These are phyloP conservation scores for Oehlia diaphana DNA, from an alignment of 192 early-diverging fungal species.

Conservation along the genomic window DNA sequence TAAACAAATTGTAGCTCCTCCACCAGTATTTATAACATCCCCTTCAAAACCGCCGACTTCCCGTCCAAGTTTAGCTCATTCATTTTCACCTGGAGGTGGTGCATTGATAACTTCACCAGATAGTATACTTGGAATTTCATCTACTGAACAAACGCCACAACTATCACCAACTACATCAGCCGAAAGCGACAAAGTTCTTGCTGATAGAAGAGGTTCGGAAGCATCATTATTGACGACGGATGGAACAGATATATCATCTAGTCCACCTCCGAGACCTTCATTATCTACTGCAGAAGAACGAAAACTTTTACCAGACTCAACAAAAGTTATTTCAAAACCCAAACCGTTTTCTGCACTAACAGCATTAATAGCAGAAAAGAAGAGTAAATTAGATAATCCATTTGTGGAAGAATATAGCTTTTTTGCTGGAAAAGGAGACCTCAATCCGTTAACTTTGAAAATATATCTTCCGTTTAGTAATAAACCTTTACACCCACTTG, in stretches of 20 bases:
- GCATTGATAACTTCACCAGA: conserved; percentile 29
- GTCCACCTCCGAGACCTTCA: conserved; percentile 32
- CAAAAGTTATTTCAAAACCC: conserved; percentile 30
- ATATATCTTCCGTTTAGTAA: conserved; percentile 62
- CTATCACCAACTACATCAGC: conserved; percentile 27
- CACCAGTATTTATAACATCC: conserved; percentile 47
- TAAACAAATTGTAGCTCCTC: conserved; percentile 39
- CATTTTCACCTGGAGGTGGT: conserved; percentile 9
- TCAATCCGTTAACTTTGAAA: conserved; percentile 57
- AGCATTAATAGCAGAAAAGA: conserved; percentile 61
- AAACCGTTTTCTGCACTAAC: conserved; percentile 58
- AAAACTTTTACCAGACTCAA: conserved; percentile 21
- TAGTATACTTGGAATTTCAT: conserved; percentile 22
- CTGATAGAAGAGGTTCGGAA: conserved; percentile 20
- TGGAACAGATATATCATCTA: conserved; percentile 29
- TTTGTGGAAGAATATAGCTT: conserved; percentile 68
- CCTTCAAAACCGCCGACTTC: conserved; percentile 44
- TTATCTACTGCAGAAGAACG: conserved; percentile 15
- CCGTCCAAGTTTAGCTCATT: conserved; percentile 14
- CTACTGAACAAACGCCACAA: conserved; percentile 29
- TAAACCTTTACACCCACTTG: conserved; percentile 50
- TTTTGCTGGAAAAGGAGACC: conserved; percentile 63
- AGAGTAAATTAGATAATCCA: conserved; percentile 60
- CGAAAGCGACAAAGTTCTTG: conserved; percentile 20
- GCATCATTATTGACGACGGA: conserved; percentile 17